Evolutionary conservation across 768 basidiomycete genomes (phyloP), one percentile per base, ranked within the genome.

Genomic region (Crepidotus variabilis): DNA sequence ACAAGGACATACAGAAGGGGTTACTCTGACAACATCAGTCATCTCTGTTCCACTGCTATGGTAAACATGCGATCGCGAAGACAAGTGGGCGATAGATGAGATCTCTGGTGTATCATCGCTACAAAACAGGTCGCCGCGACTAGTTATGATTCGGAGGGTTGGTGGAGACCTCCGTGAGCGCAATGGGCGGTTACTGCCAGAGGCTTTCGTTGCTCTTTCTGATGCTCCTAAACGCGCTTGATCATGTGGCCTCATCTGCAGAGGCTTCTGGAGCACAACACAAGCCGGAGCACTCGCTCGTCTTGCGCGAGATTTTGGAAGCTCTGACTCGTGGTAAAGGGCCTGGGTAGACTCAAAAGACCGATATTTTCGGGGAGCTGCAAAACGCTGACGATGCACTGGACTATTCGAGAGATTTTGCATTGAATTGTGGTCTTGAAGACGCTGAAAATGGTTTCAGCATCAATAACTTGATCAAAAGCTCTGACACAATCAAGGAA

Each of bases 21-120:
- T 62, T 60, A 63, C 61, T 61, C 61, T 66, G 57, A 62, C 57
- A 60, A 66, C 65, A 46, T 58, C 48, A 18, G 24, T 48, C n/a
- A 24, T 6, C 9, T 22, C 21, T 28, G 39, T 43, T 43, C 39
- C 39, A 11, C 39, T 20, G 13, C 13, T 43, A 43, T 20, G 39
- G 18, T 43, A 43, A 20, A 20, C 39, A 16, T 43, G 39, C 13
- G 39, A 43, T 43, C 39, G 39, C 18, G 39, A 43, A 43, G 39
- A 20, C 39, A 43, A 20, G 39, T 5, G 18, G 14, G 39, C 13
- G 18, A 14, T 43, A 43, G 39, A 43, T 43, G 39, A 16, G 39
- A 43, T 43, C 13, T 43, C 39, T 20, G 14, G 5, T 16, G 18
- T 20, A 20, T 20, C 39, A 43, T 43, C 39, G 39, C 13, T 43